Evolutionary conservation across 2,329 filamentous ascomycete species (phyloP), one percentile per base, ranked within the genome.

Genomic region (Penicillium sp.): DNA sequence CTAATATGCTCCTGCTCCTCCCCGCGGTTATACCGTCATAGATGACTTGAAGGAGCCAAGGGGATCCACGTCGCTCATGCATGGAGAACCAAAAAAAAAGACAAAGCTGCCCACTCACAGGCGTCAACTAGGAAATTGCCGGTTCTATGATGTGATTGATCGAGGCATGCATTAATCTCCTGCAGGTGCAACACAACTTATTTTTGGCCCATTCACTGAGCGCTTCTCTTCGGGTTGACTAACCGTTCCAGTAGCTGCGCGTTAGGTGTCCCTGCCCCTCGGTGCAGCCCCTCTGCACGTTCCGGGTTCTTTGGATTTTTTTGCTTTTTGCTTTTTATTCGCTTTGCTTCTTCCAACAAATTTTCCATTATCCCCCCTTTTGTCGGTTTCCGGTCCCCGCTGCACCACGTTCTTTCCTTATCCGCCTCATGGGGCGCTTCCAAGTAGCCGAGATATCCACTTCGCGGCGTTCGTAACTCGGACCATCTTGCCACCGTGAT

Each of bases 131-230:
- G 18, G 22, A 58, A 60, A 62, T 26, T 22, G 51, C 20, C 37
- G 14, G 42, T 42, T 46, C 27, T 50, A 27, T 25, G 43, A 49
- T 58, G 56, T 59, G 51, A 65, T 65, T 65, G 57, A 55, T 51
- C 56, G n/a, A 54, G 43, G 23, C 53, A 48, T 63, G 63, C 63
- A 65, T 63, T 58, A 58, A 53, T 61, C n/a, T 49, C 18, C 57
- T 65, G 62, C 62, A 65, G 62, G 57, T 59, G 58, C 53, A 62
- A 57, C 50, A 57, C 55, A 50, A 56, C 60, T 64, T 65, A 65
- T 65, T 64, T 63, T 60, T 56, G 60, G 53, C 47, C 55, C 62
- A 57, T 62, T 37, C 51, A 60, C 53, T 48, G 54, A 55, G 59
- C 59, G 60, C 62, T 62, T 65, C 59, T 49, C 46, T 42, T 59